Evolutionary conservation across 179 eudicot genomes (phyloP), one percentile per base, ranked within the genome.

Genomic region (Sideroxylon spinosum): DNA sequence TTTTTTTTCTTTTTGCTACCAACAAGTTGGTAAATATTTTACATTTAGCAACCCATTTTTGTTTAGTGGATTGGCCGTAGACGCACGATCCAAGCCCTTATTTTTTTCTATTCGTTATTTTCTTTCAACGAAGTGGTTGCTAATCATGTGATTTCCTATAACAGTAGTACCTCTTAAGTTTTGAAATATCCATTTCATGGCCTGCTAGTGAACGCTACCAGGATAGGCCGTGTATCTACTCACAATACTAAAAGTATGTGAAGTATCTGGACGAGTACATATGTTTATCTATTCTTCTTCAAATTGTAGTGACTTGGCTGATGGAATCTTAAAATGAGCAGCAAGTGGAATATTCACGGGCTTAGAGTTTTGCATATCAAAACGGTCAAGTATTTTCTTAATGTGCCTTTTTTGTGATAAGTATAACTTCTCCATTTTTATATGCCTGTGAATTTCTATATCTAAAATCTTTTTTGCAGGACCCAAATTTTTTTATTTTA

Each of bases 371-470:
- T 28, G 49, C 72, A 73, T 65, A 22, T 69, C 23, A 60, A 78
- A 78, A 60, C 55, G 14, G 20, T 78, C 62, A 3, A 78, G 48
- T 26, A 61, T 60, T 44, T 78, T 78, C 62, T 22, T 13, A 68
- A 57, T 79, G 77, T 37, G 11, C 22, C 52, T 71, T 26, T 71
- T 22, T 22, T 23, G 29, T 50, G 60, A 22, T 13, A 71, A 29
- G 19, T 50, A n/a, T 29, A 23, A 12, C 49, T 49, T 25, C 13
- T 17, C 20, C n/a, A n/a, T 32, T 71, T 71, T 48, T 23, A 9
- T 8, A 29, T 49, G 28, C 12, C 20, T 52, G 10, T 8, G 20
- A 71, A 50, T 23, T 48, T 50, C 5, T 1, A 23, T 14, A 14
- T 37, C 56, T 17, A 52, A 6, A 44, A 20, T 71, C n/a, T 26